A percentile compares a stretch with the other conserved stretches of the same genome.
phyloP scores from a whole-genome alignment of 2,329 filamentous ascomycete genomes.

The Diaporthe velutina region DNA sequence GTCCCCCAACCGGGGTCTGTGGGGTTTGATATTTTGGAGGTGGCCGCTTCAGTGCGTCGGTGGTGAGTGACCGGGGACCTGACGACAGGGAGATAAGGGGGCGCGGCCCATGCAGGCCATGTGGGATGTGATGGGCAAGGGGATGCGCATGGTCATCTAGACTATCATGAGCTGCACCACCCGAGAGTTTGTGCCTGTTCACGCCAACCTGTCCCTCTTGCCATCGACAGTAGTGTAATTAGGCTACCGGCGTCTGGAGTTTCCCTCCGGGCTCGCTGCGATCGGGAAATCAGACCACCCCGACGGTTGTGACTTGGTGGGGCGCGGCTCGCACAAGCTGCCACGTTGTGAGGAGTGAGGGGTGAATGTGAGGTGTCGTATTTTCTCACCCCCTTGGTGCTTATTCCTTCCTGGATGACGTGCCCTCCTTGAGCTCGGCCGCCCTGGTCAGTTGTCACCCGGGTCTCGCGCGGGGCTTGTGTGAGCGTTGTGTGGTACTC shows the following conservation, averaged over 20 bases:
- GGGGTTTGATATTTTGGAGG: not conserved
- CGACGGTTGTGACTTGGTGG: not conserved
- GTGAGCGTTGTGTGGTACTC: slow-evolving; percentile 6
- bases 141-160: not conserved
- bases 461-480: slow-evolving; percentile 3
- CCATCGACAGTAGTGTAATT: not conserved
- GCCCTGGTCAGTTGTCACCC: not conserved
- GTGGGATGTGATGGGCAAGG: slow-evolving; percentile 12
- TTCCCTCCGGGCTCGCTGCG: not conserved
- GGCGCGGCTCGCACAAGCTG: slow-evolving; percentile 16
- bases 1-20: not conserved
- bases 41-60: no score
- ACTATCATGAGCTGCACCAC: not conserved
- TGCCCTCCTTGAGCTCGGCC: slow-evolving; percentile 1
- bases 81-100: not conserved
- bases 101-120: not conserved
- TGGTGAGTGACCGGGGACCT: not conserved
- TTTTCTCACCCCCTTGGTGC: not conserved
- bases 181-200: not conserved
- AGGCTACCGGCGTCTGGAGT: not conserved
- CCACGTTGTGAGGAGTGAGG: slow-evolving; percentile 25
- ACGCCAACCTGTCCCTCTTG: not conserved
- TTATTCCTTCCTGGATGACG: not conserved
- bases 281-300: not conserved
- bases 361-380: slow-evolving; percentile 30